A percentile compares a stretch with the other conserved stretches of the same genome.
Conservation (phyloP, 1,284 basidiomycete genomes). For the Ganoderma lingzhi region DNA sequence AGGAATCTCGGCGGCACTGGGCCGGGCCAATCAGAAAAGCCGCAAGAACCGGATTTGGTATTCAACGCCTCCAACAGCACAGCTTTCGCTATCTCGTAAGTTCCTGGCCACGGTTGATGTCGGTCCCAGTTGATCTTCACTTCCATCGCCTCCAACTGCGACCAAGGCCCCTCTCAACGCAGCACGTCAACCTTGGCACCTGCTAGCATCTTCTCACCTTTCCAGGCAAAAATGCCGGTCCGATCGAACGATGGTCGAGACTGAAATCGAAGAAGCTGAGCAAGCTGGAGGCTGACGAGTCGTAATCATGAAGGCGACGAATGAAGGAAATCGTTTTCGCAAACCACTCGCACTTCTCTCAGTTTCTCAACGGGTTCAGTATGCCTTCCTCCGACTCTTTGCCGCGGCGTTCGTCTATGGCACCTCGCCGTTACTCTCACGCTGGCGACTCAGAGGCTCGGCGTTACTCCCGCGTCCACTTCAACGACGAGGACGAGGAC, state of each 20-base stretch:
- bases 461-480: slow-evolving; percentile 34
- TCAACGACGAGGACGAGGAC: slow-evolving; percentile 28
- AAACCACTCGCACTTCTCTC: neutral
- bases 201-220: neutral
- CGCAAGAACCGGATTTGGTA: slow-evolving; percentile 7
- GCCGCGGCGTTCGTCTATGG: slow-evolving; percentile 25
- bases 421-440: slow-evolving; percentile 12
- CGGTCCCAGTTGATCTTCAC: neutral
- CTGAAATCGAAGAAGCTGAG: slow-evolving; percentile 1
- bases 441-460: slow-evolving; percentile 10
- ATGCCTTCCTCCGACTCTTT: slow-evolving; percentile 33
- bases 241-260: neutral
- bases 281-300: neutral
- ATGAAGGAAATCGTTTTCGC: neutral
- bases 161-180: neutral
- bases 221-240: neutral
- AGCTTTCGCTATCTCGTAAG: neutral
- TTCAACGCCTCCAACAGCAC: slow-evolving; percentile 10
- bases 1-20: slow-evolving; percentile 12
- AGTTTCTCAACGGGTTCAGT: neutral
- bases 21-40: slow-evolving; percentile 18
- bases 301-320: neutral
- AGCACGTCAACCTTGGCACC: neutral
- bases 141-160: neutral
- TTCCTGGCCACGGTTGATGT: neutral